A percentile compares a stretch with the other conserved stretches of the same genome.
These are phyloP conservation scores for Linum tenue DNA, from an alignment of 345 rosid species.

Conservation along the genomic window DNA sequence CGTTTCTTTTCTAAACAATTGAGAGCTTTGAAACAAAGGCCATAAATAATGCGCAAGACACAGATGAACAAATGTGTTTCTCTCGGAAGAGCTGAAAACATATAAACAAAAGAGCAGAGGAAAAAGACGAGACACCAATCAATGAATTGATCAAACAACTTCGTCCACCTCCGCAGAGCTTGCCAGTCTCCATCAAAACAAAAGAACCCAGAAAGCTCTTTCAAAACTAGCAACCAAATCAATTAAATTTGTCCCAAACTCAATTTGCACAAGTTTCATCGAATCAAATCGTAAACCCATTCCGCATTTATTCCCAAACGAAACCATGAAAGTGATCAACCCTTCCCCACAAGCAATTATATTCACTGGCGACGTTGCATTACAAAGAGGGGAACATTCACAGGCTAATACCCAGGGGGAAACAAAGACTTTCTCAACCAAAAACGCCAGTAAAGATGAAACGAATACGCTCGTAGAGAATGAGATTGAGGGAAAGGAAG, in stretches of 20 bases:
- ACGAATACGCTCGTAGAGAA: not conserved
- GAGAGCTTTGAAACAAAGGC: no score
- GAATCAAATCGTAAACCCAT: no score
- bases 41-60: no score
- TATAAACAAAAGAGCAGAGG: not conserved
- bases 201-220: not conserved
- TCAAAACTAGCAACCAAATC: not conserved
- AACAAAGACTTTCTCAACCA: not conserved
- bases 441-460: not conserved
- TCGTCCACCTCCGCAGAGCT: not conserved
- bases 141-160: not conserved
- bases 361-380: not conserved
- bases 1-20: no score
- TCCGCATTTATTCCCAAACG: not conserved
- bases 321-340: not conserved
- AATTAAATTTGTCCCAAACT: not conserved
- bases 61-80: no score
- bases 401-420: not conserved
- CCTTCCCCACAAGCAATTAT: not conserved
- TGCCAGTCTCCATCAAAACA: not conserved
- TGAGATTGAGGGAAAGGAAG: constrained; percentile 8
- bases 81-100: no score
- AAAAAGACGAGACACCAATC: no score
- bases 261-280: no score
- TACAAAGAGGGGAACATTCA: not conserved